Conservation (phyloP, 2,329 filamentous ascomycete species). For the Exophiala oligosperma region DNA sequence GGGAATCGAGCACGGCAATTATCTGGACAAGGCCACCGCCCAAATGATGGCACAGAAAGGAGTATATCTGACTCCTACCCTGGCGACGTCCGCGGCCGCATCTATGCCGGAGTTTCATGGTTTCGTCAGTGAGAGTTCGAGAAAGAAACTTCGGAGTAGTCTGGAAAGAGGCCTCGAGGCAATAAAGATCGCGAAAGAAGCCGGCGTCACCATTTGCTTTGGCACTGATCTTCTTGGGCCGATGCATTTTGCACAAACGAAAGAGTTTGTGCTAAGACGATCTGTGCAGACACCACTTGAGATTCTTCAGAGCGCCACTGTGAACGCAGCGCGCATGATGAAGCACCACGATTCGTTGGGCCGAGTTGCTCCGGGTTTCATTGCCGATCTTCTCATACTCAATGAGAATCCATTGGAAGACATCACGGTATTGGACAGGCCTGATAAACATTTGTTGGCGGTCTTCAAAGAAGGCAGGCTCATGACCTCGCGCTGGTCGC, state of each 20-base stretch:
- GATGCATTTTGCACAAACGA: constrained; percentile 49
- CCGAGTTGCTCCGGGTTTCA: constrained; percentile 51
- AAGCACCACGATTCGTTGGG: constrained; percentile 50
- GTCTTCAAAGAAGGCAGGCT: constrained; percentile 59
- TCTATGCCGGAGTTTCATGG: constrained; percentile 34
- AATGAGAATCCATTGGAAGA: constrained; percentile 57
- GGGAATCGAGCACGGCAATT: constrained; percentile 59
- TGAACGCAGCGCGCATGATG: constrained; percentile 55
- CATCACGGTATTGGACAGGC: constrained; percentile 51
- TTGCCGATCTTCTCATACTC: constrained; percentile 56
- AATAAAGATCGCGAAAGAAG: constrained; percentile 51
- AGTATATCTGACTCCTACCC: constrained; percentile 55
- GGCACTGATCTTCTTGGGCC: constrained; percentile 57
- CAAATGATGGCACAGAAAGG: constrained; percentile 51
- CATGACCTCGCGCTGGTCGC: constrained; percentile 26
- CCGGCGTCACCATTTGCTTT: constrained; percentile 57
- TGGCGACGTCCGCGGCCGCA: constrained; percentile 48
- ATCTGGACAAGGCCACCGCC: constrained; percentile 48
- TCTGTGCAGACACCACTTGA: constrained; percentile 44
- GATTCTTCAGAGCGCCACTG: constrained; percentile 53
- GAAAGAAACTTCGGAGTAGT: constrained; percentile 54
- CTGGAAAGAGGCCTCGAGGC: constrained; percentile 48
- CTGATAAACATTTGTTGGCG: constrained; percentile 47
- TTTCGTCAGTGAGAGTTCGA: constrained; percentile 47
- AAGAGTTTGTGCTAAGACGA: constrained; percentile 50